Conservation (phyloP, 768 basidiomycete species). For the Collybia sp. region DNA sequence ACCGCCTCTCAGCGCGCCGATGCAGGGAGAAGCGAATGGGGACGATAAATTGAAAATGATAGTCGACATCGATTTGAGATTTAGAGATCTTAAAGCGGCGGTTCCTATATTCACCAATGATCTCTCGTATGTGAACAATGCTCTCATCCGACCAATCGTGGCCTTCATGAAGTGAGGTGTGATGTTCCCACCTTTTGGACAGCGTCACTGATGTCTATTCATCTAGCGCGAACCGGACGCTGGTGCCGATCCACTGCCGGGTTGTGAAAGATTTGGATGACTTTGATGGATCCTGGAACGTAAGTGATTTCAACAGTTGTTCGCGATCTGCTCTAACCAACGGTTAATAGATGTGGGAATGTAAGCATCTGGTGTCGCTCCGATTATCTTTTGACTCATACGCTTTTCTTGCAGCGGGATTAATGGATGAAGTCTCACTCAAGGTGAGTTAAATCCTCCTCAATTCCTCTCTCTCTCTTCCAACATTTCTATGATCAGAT, state of each 20-base stretch:
- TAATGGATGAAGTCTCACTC: constrained; percentile 85
- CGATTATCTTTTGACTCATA: constrained; percentile 9
- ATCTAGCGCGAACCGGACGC: constrained; percentile 81
- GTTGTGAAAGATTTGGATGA: constrained; percentile 80
- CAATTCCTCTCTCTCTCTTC: neutral
- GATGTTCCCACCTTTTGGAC: neutral
- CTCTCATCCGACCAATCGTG: constrained; percentile 91
- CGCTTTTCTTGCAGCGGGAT: constrained; percentile 57
- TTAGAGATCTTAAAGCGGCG: constrained; percentile 91
- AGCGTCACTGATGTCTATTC: constrained; percentile 6
- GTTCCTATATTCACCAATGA: constrained; percentile 90
- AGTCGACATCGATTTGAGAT: constrained; percentile 91
- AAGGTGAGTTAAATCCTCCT: constrained; percentile 46
- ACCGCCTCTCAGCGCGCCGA: constrained; percentile 77
- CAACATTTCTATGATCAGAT: constrained; percentile 35
- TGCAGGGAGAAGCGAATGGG: constrained; percentile 25
- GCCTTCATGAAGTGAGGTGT: constrained; percentile 92
- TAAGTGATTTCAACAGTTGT: constrained; percentile 33
- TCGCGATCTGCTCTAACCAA: constrained; percentile 1
- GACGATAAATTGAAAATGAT: constrained; percentile 48
- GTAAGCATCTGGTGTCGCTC: constrained; percentile 37
- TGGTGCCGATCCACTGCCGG: constrained; percentile 91
- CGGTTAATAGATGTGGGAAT: constrained; percentile 79
- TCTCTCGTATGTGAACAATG: constrained; percentile 88
- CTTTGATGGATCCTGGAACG: constrained; percentile 97